Percentiles rank a stretch among this genome's conserved stretches.
Evolutionary conservation across 139 green algal species (phyloP).

Genomic region (Chlorella sp.): DNA sequence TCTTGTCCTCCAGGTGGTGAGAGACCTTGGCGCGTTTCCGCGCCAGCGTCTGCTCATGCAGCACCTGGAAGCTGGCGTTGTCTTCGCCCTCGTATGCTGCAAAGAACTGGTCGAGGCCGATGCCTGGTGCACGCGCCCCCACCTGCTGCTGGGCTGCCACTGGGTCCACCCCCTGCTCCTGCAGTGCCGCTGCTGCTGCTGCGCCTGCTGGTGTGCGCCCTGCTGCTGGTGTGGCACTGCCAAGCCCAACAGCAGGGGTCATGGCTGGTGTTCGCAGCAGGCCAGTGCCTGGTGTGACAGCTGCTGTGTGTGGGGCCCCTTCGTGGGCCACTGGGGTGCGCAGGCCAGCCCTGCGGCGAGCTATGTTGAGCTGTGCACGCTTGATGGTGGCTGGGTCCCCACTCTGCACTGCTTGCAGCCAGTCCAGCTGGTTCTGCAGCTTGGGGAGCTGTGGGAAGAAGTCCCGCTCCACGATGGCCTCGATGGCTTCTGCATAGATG

Average conservation of each 20-base stretch:
- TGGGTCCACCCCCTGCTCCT: not conserved
- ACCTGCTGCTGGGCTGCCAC: not conserved
- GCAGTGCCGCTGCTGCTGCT: no score
- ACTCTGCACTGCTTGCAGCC: slow-evolving; percentile 72
- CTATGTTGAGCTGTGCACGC: slow-evolving; percentile 79
- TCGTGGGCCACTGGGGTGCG: slow-evolving; percentile 6
- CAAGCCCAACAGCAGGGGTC: no score
- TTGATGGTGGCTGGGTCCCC: slow-evolving; percentile 54
- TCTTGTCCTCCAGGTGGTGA: slow-evolving; percentile 46
- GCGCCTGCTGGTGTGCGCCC: no score
- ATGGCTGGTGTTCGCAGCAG: no score
- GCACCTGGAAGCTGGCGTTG: slow-evolving; percentile 70
- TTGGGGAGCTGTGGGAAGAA: slow-evolving; percentile 86
- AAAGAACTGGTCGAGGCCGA: not conserved
- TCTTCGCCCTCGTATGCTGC: slow-evolving; percentile 68
- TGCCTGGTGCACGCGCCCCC: not conserved
- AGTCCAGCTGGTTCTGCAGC: slow-evolving; percentile 80
- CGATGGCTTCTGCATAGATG: slow-evolving; percentile 59
- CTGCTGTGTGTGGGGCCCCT: no score
- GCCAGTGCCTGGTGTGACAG: no score
- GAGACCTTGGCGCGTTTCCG: slow-evolving; percentile 26
- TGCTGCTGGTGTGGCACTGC: no score
- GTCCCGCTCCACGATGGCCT: slow-evolving; percentile 87
- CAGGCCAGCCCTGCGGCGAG: slow-evolving; percentile 47
- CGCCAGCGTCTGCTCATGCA: slow-evolving; percentile 21